These are phyloP conservation scores for Limnomonas spitsbergensis DNA, from an alignment of 139 green algal species.

Conservation along the genomic window DNA sequence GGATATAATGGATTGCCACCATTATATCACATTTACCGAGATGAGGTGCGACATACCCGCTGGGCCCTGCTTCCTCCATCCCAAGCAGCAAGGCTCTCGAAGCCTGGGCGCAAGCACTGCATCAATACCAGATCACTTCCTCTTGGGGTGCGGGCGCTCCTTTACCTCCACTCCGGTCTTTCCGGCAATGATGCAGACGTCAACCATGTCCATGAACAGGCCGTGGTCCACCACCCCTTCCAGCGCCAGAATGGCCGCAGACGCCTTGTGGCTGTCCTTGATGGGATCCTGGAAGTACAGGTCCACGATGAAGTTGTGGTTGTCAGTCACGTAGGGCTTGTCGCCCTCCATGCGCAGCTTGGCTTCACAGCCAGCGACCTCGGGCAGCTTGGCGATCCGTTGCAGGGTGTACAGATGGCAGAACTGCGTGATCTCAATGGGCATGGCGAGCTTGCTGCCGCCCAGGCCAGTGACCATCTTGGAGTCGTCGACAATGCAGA, in stretches of 20 bases:
- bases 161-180: conserved; percentile 80
- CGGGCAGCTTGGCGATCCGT: conserved; percentile 58
- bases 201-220: conserved; percentile 96
- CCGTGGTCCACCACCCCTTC: conserved; percentile 97
- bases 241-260: conserved; percentile 77
- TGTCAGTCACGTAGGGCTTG: conserved; percentile 97
- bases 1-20: no score
- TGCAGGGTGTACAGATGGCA: conserved; percentile 89
- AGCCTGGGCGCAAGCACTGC: no score
- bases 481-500: conserved; percentile 99
- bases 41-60: no score
- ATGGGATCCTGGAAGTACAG: conserved; percentile 91
- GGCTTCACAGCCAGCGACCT: conserved; percentile 78
- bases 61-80: no score
- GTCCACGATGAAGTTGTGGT: conserved; percentile 99
- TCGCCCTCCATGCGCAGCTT: conserved; percentile 91
- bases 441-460: conserved; percentile 91
- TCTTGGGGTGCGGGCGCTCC: conserved; percentile 31
- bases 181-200: conserved; percentile 93
- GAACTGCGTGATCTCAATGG: conserved; percentile 98
- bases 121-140: no score
- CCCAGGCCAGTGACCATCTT: conserved; percentile 90
- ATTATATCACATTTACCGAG: no score
- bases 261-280: conserved; percentile 70
- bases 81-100: no score